Evolutionary conservation across 1,139 yeast species (phyloP).

Genomic region (Nakaseomyces sp.): DNA sequence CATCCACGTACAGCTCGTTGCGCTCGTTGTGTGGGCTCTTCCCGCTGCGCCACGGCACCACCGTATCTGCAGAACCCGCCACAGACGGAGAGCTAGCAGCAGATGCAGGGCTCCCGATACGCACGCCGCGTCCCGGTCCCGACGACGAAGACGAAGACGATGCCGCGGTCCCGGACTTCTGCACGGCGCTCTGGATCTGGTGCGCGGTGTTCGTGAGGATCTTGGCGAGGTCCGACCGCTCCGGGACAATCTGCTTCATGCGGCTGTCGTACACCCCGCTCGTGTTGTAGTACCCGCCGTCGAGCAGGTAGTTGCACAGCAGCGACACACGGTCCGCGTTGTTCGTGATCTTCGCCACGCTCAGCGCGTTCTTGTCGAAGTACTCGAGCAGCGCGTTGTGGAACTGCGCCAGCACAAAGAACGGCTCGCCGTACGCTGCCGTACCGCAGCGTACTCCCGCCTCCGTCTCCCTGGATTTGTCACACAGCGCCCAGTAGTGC

Average conservation of each 20-base stretch:
- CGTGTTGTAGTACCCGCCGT: slow-evolving; percentile 62
- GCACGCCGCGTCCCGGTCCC: too few species aligned
- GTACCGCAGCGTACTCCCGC: too few species aligned
- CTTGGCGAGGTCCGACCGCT: slow-evolving; percentile 36
- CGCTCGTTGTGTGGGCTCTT: slow-evolving; percentile 52
- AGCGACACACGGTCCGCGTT: slow-evolving; percentile 27
- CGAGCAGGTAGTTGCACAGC: slow-evolving; percentile 43
- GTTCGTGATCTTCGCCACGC: slow-evolving; percentile 21
- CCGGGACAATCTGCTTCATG: slow-evolving; percentile 64
- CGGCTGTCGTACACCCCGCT: slow-evolving; percentile 46
- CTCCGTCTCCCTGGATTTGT: neutral
- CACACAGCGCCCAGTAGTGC: neutral
- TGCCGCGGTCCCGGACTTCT: neutral
- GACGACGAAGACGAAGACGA: neutral
- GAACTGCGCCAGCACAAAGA: slow-evolving; percentile 19
- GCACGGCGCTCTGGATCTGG: slow-evolving; percentile 21
- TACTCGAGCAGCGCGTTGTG: slow-evolving; percentile 23
- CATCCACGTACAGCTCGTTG: slow-evolving; percentile 76
- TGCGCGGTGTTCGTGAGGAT: slow-evolving; percentile 36
- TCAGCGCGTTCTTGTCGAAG: slow-evolving; percentile 26
- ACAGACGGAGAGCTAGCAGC: too few species aligned
- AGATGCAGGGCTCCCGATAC: too few species aligned
- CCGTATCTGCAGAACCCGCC: slow-evolving; percentile 8
- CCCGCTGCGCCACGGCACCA: slow-evolving; percentile 66
- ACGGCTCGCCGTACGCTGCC: slow-evolving; percentile 11